Conservation (phyloP, 164 flowering plant genomes). For the Houttuynia cordata region DNA sequence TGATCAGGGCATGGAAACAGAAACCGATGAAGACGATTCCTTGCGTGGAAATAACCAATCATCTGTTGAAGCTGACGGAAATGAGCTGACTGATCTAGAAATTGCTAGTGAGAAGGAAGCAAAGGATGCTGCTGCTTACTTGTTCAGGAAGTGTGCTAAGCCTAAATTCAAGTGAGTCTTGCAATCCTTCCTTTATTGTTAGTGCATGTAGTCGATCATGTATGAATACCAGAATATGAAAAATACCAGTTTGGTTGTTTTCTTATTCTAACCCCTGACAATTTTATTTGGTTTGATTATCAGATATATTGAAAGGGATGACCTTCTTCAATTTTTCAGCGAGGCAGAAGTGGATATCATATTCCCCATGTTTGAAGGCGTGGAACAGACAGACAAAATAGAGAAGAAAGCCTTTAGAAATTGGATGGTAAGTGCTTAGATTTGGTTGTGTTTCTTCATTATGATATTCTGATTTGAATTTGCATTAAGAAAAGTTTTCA, state of each 20-base stretch:
- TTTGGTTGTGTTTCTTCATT: not conserved
- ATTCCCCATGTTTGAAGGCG: conserved; percentile 59
- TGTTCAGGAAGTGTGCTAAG: conserved; percentile 54
- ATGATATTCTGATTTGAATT: too few relatives aligned
- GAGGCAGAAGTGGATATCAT: conserved; percentile 45
- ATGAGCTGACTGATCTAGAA: conserved; percentile 28
- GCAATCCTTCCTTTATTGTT: not conserved
- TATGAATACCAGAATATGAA: too few relatives aligned
- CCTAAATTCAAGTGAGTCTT: conserved; percentile 39
- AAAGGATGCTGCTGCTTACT: conserved; percentile 23
- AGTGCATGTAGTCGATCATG: too few relatives aligned
- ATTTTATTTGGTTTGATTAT: conserved; percentile 1
- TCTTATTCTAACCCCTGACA: too few relatives aligned
- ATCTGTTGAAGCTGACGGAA: conserved; percentile 31
- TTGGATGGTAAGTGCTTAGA: conserved; percentile 58
- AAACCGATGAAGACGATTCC: not conserved
- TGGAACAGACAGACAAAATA: conserved; percentile 48
- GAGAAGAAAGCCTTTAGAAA: conserved; percentile 43
- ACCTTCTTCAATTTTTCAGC: conserved; percentile 52
- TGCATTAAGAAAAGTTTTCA: too few relatives aligned
- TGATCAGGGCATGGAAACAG: conserved; percentile 1
- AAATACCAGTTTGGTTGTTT: too few relatives aligned
- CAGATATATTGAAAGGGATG: conserved; percentile 70
- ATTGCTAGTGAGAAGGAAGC: conserved; percentile 51
- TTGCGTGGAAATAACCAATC: not conserved